Conservation (phyloP, 352 stramenopile species). For the Phytophthora boehmeriae region DNA sequence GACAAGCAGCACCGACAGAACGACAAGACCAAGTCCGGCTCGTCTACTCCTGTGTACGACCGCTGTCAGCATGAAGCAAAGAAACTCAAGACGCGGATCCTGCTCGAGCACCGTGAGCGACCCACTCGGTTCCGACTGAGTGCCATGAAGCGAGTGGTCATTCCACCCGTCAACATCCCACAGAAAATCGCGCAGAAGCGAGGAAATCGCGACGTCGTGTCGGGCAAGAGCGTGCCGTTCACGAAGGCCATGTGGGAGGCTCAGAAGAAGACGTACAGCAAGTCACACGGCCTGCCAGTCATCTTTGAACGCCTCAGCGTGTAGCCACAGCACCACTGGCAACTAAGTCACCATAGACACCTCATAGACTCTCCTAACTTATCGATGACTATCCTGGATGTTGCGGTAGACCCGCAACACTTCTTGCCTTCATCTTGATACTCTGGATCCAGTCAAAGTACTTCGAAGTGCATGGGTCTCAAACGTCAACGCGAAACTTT, state of each 20-base stretch:
- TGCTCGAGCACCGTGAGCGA: slow-evolving; percentile 48
- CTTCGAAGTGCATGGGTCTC: no score
- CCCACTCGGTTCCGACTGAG: slow-evolving; percentile 64
- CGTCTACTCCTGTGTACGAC: slow-evolving; percentile 30
- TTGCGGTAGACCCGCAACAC: no score
- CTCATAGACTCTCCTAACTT: neutral
- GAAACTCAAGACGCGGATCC: slow-evolving; percentile 67
- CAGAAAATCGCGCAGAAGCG: slow-evolving; percentile 34
- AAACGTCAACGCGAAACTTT: no score
- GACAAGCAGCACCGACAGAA: slow-evolving; percentile 1
- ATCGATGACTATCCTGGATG: neutral
- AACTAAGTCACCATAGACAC: neutral
- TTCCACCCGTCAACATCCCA: slow-evolving; percentile 59
- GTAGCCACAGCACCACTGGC: neutral
- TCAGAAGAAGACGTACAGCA: slow-evolving; percentile 33
- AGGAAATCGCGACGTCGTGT: slow-evolving; percentile 45
- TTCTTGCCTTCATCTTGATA: no score
- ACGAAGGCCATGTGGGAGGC: slow-evolving; percentile 70
- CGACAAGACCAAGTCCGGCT: slow-evolving; percentile 16
- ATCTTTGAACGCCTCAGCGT: slow-evolving; percentile 16
- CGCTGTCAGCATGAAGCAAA: slow-evolving; percentile 48
- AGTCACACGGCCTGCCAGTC: slow-evolving; percentile 24
- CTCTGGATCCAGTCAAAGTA: no score
- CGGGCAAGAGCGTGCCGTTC: slow-evolving; percentile 64
- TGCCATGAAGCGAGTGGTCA: slow-evolving; percentile 59